phyloP scores from a whole-genome alignment of 129 eudicot genomes.

The Dittrichia graveolens region DNA sequence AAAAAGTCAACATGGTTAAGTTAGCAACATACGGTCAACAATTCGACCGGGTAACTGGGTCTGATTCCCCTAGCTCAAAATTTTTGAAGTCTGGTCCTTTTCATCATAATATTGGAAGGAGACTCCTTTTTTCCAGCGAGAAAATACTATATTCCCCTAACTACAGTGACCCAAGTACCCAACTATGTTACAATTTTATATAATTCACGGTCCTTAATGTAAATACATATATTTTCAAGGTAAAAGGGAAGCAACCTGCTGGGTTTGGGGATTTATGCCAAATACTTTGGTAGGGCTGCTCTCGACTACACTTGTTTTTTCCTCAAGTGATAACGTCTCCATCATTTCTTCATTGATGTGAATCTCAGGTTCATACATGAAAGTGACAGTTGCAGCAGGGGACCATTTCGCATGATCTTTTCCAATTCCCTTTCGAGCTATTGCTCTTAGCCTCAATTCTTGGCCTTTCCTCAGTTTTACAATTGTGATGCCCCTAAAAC shows the following conservation, averaged over 20 bases:
- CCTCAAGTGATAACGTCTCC: slow-evolving; percentile 77
- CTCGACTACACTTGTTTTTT: slow-evolving; percentile 70
- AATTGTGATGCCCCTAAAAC: slow-evolving; percentile 85
- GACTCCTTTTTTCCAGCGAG: too few species aligned
- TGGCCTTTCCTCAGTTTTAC: slow-evolving; percentile 96
- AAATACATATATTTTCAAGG: not conserved
- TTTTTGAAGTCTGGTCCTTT: too few species aligned
- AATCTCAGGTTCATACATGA: slow-evolving; percentile 97
- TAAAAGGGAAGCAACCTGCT: slow-evolving; percentile 52
- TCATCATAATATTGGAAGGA: too few species aligned
- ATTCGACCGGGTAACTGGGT: too few species aligned
- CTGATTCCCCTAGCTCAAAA: too few species aligned
- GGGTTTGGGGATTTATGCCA: slow-evolving; percentile 60
- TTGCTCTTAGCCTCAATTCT: slow-evolving; percentile 88
- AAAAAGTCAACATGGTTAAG: too few species aligned
- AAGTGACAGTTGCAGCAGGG: slow-evolving; percentile 98
- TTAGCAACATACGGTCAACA: too few species aligned
- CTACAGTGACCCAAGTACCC: too few species aligned
- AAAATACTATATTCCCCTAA: too few species aligned
- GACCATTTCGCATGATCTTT: slow-evolving; percentile 99
- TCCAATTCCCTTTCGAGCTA: slow-evolving; percentile 97
- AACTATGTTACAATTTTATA: too few species aligned
- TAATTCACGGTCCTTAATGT: not conserved
- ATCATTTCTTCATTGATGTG: slow-evolving; percentile 90
- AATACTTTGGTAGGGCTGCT: slow-evolving; percentile 98